These are phyloP conservation scores for Ophiosphaerella narmari DNA, from an alignment of 2,329 filamentous ascomycete genomes.

Conservation along the genomic window DNA sequence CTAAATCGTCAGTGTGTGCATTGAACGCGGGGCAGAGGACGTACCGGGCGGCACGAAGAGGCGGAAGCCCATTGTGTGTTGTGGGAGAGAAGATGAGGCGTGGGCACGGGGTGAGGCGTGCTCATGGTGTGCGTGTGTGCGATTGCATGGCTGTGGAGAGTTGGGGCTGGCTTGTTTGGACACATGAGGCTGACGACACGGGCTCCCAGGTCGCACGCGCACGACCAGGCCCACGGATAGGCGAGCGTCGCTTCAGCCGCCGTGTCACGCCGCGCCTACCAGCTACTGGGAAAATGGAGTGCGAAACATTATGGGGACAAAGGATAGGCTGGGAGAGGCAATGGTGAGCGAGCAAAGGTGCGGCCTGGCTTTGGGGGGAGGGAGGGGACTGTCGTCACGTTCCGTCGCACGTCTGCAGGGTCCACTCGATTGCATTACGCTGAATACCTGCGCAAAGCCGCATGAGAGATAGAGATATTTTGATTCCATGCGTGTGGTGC, in stretches of 20 bases:
- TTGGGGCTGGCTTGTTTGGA: conserved; percentile 6
- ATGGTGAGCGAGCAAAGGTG: no score
- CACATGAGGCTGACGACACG: conserved; percentile 15
- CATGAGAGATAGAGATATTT: no score
- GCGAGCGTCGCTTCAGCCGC: no score
- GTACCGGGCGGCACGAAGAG: conserved; percentile 36
- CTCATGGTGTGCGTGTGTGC: conserved; percentile 11
- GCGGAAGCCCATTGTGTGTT: conserved; percentile 27
- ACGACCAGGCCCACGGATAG: no score
- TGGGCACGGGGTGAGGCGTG: background rate
- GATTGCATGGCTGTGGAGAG: conserved; percentile 9
- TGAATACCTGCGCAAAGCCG: background rate
- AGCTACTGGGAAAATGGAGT: no score
- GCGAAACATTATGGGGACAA: no score
- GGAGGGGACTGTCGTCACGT: background rate
- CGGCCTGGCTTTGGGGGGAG: background rate
- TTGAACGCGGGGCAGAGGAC: background rate
- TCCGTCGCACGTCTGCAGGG: background rate
- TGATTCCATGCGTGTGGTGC: no score
- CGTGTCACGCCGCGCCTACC: no score
- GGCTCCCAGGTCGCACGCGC: no score
- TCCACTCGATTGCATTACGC: background rate
- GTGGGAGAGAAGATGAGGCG: no score
- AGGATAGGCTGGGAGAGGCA: no score
- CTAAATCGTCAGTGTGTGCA: conserved; percentile 17